Evolutionary conservation across 306 rosid species (phyloP).

Genomic region (Citrullus colocynthis): DNA sequence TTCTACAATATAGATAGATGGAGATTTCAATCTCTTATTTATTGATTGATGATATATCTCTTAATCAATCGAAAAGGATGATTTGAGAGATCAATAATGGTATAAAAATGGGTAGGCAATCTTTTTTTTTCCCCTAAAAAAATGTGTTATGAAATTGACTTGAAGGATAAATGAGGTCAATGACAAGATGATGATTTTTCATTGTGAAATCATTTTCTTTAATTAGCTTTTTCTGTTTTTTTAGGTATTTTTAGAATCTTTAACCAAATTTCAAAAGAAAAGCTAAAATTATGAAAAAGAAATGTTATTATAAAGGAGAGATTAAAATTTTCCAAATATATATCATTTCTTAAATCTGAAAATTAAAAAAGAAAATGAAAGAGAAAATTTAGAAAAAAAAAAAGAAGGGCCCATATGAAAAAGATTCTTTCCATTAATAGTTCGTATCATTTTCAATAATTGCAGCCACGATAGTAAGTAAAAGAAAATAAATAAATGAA

Average conservation of each 20-base stretch:
- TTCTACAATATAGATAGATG: too few species aligned
- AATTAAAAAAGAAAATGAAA: not conserved
- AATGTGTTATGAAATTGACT: not conserved
- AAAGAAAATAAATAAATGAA: not conserved
- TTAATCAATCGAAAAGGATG: too few species aligned
- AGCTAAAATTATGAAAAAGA: not conserved
- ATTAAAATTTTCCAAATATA: not conserved
- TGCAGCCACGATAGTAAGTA: not conserved
- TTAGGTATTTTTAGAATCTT: too few species aligned
- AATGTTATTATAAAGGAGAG: not conserved
- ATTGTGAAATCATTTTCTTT: too few species aligned
- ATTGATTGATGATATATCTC: too few species aligned
- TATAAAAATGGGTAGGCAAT: too few species aligned
- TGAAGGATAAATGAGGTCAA: not conserved
- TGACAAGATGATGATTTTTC: not conserved
- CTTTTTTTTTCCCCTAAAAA: not conserved
- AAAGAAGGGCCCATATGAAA: not conserved
- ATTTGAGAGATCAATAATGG: too few species aligned
- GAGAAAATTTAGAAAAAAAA: not conserved
- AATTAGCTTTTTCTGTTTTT: too few species aligned
- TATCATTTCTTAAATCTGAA: not conserved
- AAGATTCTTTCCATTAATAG: not conserved
- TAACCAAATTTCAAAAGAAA: too few species aligned
- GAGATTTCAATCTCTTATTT: too few species aligned
- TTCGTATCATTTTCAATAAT: not conserved